Evolutionary conservation across 129 eudicot species (phyloP).

Genomic region (Arctium minus): DNA sequence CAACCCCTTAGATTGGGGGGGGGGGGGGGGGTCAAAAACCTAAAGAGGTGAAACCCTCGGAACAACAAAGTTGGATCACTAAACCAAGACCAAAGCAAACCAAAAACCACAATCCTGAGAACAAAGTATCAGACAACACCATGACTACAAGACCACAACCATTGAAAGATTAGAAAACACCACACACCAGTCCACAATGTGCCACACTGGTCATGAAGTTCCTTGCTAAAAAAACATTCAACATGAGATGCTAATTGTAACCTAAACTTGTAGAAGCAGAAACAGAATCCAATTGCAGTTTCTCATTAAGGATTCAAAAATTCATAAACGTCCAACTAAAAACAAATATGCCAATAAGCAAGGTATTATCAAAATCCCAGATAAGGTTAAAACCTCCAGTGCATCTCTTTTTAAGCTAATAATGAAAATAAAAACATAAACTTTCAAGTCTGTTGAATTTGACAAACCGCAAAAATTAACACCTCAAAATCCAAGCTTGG

Average conservation of each 20-base stretch:
- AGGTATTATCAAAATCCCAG: conserved; percentile 1
- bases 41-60: too few species aligned
- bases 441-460: neutral
- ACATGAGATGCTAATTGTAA: neutral
- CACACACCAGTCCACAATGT: too few species aligned
- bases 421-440: neutral
- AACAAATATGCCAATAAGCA: neutral
- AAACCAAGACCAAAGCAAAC: too few species aligned
- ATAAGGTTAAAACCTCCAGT: neutral
- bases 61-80: too few species aligned
- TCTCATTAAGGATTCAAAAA: neutral
- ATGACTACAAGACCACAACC: too few species aligned
- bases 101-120: too few species aligned
- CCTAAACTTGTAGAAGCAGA: neutral
- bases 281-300: neutral
- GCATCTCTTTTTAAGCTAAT: neutral
- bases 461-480: neutral
- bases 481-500: conserved; percentile 79
- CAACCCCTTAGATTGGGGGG: too few species aligned
- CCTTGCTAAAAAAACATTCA: too few species aligned
- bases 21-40: too few species aligned
- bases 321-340: neutral
- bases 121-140: too few species aligned
- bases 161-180: too few species aligned
- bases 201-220: too few species aligned